Evolutionary conservation across 352 stramenopile genomes (phyloP).

Genomic region (Elongisporangium prolatum): DNA sequence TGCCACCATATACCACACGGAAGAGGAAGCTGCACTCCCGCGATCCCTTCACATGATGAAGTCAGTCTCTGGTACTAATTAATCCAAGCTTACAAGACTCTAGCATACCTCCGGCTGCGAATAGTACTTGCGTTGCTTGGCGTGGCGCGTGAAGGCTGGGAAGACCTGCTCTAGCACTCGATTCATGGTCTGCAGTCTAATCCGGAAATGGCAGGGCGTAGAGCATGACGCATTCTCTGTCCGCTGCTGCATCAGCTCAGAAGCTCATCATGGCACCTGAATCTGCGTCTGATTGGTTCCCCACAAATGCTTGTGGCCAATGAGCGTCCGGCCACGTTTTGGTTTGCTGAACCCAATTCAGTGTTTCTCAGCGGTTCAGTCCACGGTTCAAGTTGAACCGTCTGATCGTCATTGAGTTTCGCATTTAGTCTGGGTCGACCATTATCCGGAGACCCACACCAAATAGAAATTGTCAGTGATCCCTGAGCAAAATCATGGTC

Average conservation of each 20-base stretch:
- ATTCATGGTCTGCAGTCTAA: constrained; percentile 34
- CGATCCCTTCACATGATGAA: constrained; percentile 25
- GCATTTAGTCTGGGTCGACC: background rate
- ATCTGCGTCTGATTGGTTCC: background rate
- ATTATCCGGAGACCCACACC: background rate
- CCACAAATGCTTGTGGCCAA: background rate
- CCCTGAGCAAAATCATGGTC: constrained; percentile 12
- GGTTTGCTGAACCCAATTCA: background rate
- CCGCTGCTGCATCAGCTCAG: background rate
- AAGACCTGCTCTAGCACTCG: constrained; percentile 68
- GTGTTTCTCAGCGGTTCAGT: background rate
- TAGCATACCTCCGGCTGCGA: constrained; percentile 45
- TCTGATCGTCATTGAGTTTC: background rate
- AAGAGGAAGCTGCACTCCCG: constrained; percentile 45
- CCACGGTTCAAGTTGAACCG: background rate
- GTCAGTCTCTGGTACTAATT: background rate
- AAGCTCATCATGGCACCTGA: background rate
- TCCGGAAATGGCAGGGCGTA: constrained; percentile 7
- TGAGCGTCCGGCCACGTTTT: background rate
- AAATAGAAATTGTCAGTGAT: background rate
- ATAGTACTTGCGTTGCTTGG: constrained; percentile 42
- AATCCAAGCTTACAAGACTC: background rate
- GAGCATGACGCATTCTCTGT: background rate
- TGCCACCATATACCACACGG: constrained; percentile 37
- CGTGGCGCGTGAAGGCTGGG: constrained; percentile 45